Evolutionary conservation across 257 asterid species (phyloP).

Genomic region (Orobanche coerulescens): DNA sequence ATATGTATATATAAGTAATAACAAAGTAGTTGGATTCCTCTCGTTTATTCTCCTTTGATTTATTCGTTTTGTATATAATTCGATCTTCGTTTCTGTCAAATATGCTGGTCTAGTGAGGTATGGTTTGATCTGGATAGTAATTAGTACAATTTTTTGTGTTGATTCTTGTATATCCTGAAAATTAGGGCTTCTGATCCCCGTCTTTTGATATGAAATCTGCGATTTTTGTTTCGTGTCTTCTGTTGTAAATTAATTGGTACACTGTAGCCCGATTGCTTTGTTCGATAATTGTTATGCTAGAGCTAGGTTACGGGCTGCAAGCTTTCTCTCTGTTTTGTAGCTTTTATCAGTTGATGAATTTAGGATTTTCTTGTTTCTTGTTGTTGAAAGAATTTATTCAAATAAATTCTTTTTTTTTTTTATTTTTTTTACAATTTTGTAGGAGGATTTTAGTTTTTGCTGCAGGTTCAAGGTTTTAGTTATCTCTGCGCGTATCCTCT

Average conservation of each 20-base stretch:
- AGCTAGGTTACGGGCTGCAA: not conserved
- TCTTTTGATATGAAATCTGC: not conserved
- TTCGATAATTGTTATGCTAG: not conserved
- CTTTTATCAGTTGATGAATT: too few relatives aligned
- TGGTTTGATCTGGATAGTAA: not conserved
- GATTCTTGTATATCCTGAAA: not conserved
- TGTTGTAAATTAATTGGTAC: not conserved
- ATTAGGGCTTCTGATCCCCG: not conserved
- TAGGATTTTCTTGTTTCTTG: too few relatives aligned
- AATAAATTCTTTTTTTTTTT: too few relatives aligned
- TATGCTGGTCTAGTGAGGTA: constrained; percentile 18
- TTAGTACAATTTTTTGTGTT: not conserved
- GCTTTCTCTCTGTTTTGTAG: too few relatives aligned
- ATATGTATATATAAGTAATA: not conserved
- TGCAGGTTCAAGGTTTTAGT: too few relatives aligned
- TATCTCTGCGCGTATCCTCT: too few relatives aligned
- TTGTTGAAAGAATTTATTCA: too few relatives aligned
- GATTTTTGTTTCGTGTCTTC: not conserved
- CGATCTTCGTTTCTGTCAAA: not conserved
- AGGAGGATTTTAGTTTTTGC: too few relatives aligned
- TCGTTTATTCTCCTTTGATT: not conserved
- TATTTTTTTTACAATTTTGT: too few relatives aligned
- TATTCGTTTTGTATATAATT: not conserved
- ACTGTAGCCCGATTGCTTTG: not conserved
- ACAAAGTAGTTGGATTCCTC: not conserved